Conservation (phyloP, 73 alveolate genomes). For the Durusdinium trenchii region DNA sequence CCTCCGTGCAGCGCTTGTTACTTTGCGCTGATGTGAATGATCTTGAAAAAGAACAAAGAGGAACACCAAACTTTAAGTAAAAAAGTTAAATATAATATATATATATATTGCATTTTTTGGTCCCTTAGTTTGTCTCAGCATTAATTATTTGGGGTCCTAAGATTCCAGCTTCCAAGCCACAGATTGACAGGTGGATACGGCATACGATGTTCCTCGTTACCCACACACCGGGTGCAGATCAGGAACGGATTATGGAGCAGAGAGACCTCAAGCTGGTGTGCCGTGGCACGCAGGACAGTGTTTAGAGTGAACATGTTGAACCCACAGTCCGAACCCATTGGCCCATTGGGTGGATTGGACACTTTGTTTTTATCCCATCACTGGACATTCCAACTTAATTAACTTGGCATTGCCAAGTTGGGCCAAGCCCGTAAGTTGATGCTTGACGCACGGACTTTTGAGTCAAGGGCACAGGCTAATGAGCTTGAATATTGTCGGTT, state of each 20-base stretch:
- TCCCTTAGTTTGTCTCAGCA: no score
- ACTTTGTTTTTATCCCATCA: not conserved
- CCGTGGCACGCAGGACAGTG: not conserved
- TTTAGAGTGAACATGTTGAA: not conserved
- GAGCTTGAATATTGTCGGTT: not conserved
- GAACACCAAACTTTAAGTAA: no score
- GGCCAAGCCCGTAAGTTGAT: not conserved
- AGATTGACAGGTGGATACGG: no score
- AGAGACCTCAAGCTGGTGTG: slow-evolving; percentile 39
- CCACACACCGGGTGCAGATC: no score
- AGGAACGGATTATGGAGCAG: slow-evolving; percentile 45
- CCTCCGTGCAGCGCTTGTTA: no score
- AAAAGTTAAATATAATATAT: no score
- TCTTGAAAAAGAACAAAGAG: no score
- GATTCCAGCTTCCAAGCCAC: no score
- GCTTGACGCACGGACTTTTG: not conserved
- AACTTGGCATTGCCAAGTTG: not conserved
- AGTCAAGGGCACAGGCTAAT: not conserved
- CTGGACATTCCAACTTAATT: not conserved
- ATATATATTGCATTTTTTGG: no score
- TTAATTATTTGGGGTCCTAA: no score
- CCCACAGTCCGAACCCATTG: not conserved
- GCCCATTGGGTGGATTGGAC: not conserved
- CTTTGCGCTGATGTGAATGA: no score
- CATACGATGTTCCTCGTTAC: no score